A percentile compares a stretch with the other conserved stretches of the same genome.
Evolutionary conservation across 1,139 yeast genomes (phyloP).

Genomic region (Pichia cactophila): DNA sequence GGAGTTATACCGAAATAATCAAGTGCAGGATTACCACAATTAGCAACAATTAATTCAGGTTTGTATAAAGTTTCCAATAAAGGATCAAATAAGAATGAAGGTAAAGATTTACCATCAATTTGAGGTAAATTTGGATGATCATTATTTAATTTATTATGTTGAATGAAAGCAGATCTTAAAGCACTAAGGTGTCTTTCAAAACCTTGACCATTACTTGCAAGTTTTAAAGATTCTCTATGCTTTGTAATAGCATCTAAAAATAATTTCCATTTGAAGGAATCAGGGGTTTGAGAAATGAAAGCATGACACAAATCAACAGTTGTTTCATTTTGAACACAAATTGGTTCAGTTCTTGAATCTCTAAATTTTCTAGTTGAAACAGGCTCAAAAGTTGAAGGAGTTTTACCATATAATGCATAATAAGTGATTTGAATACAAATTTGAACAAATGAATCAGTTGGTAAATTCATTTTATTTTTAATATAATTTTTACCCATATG

Average conservation of each 20-base stretch:
- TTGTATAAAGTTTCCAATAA: constrained; percentile 30
- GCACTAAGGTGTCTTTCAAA: constrained; percentile 68
- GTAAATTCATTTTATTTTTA: constrained; percentile 43
- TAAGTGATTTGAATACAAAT: constrained; percentile 62
- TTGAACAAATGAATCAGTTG: constrained; percentile 63
- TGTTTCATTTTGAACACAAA: constrained; percentile 53
- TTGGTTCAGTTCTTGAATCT: constrained; percentile 62
- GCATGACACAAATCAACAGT: constrained; percentile 50
- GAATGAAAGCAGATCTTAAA: constrained; percentile 43
- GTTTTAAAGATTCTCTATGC: constrained; percentile 42
- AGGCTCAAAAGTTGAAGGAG: constrained; percentile 64
- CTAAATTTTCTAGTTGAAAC: constrained; percentile 62
- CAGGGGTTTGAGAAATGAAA: constrained; percentile 46
- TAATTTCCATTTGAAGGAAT: constrained; percentile 40
- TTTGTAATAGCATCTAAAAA: constrained; percentile 45
- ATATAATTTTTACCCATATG: constrained; percentile 38
- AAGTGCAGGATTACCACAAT: constrained; percentile 76
- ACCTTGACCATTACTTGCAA: constrained; percentile 56
- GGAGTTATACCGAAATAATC: constrained; percentile 71
- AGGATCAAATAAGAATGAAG: constrained; percentile 35
- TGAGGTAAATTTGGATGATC: constrained; percentile 29
- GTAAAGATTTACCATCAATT: constrained; percentile 21
- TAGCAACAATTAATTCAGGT: constrained; percentile 37
- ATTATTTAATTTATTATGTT: constrained; percentile 36
- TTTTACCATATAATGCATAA: constrained; percentile 64